Evolutionary conservation across 2,329 filamentous ascomycete species (phyloP).

Genomic region (Sclerotinia sclerotiorum): DNA sequence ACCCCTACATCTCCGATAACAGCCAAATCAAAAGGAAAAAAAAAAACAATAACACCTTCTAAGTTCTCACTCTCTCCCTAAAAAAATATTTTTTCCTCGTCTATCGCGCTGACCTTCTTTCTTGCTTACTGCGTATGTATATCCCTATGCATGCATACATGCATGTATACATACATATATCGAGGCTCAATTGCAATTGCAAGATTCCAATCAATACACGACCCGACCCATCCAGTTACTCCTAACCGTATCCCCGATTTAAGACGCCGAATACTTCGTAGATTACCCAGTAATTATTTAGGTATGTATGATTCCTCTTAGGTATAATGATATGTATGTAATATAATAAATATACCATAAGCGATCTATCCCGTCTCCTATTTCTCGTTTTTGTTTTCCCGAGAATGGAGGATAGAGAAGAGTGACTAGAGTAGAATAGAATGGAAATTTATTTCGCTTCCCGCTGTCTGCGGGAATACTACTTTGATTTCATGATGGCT

Average conservation of each 20-base stretch:
- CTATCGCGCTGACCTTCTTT: neutral
- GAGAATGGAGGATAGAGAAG: neutral
- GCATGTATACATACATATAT: too few relatives aligned
- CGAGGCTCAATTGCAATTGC: too few relatives aligned
- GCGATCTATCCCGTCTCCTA: neutral
- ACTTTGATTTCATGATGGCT: neutral
- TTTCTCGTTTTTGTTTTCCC: neutral
- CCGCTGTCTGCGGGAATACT: conserved; percentile 7
- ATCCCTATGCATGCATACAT: too few relatives aligned
- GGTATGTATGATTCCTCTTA: too few relatives aligned
- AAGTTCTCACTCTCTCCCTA: neutral
- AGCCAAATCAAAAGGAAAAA: neutral
- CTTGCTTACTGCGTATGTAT: neutral
- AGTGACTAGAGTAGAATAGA: too few relatives aligned
- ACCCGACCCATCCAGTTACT: too few relatives aligned
- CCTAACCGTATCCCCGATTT: neutral
- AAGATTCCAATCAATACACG: too few relatives aligned
- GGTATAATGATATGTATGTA: too few relatives aligned
- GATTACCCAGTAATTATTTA: too few relatives aligned
- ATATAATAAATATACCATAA: too few relatives aligned
- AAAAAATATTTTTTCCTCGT: neutral
- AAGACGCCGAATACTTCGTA: too few relatives aligned
- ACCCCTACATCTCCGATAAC: neutral
- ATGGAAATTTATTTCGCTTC: neutral
- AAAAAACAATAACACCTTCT: too few relatives aligned